A percentile compares a stretch with the other conserved stretches of the same genome.
These are phyloP conservation scores for Orbilia ellipsospora DNA, from an alignment of 2,329 filamentous ascomycete genomes.

Conservation along the genomic window DNA sequence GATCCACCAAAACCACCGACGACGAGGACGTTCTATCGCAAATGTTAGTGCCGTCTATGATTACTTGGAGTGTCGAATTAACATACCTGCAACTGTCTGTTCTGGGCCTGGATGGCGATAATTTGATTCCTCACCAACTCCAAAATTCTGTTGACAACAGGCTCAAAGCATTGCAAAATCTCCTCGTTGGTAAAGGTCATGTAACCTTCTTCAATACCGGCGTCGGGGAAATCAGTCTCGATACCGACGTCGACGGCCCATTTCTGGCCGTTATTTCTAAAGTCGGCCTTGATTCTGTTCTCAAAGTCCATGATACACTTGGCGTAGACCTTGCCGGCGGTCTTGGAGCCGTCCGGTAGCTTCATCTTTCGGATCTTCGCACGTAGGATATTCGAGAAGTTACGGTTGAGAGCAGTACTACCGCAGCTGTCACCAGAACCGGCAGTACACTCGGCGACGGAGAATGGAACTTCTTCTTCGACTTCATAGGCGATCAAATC, in stretches of 20 bases:
- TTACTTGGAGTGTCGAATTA: slow-evolving; percentile 54
- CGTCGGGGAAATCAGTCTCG: slow-evolving; percentile 96
- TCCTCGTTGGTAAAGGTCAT: slow-evolving; percentile 99
- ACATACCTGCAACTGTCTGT: slow-evolving; percentile 80
- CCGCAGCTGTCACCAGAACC: slow-evolving; percentile 97
- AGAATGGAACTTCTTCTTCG: slow-evolving; percentile 96
- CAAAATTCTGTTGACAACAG: slow-evolving; percentile 94
- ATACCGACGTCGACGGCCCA: slow-evolving; percentile 99
- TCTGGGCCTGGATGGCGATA: slow-evolving; percentile 98
- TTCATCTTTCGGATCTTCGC: slow-evolving; percentile 99
- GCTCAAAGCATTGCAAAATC: slow-evolving; percentile 98
- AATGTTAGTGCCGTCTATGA: slow-evolving; percentile 53
- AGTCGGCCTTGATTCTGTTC: slow-evolving; percentile 99
- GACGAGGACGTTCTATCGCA: slow-evolving; percentile 81
- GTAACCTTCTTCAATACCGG: slow-evolving; percentile 97
- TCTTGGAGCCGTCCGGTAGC: slow-evolving; percentile 94
- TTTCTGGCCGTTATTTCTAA: slow-evolving; percentile 98
- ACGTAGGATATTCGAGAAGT: slow-evolving; percentile 96
- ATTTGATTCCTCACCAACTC: slow-evolving; percentile 98
- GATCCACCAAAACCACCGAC: slow-evolving; percentile 98
- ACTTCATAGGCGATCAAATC: slow-evolving; percentile 99
- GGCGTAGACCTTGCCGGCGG: slow-evolving; percentile 96
- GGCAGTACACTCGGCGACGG: slow-evolving; percentile 94
- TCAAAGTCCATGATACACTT: slow-evolving; percentile 99
- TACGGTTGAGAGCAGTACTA: slow-evolving; percentile 96